Evolutionary conservation across 164 flowering plant species (phyloP), one percentile per base, ranked within the genome.

Genomic region (Amborella trichopoda): DNA sequence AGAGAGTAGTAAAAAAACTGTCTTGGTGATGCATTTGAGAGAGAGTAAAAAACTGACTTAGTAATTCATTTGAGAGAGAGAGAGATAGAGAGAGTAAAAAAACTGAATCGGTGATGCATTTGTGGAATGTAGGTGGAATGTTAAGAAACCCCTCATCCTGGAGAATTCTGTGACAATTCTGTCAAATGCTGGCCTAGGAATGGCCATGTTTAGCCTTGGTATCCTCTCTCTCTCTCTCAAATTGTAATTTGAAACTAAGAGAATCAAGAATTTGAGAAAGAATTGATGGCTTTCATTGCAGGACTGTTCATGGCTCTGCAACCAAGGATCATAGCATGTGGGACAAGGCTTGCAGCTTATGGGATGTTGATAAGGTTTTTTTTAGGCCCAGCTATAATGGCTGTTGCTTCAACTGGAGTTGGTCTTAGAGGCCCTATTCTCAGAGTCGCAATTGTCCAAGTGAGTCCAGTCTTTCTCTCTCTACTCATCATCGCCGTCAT

Each of bases 201-300:
- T 66, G 75, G 67, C 75, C 17, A 70, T 70, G 75, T 70, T 70
- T 44, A 66, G 71, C 47, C 59, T 70, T 5, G 70, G 74, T 70
- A 51, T 11, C 11, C 16, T 16, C 16, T 9, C 6, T 22, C 20
- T n/a, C 11, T 6, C 20, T 6, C 16, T 25, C 9, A 3, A 13
- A 28, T 26, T 36, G 13, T 14, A 1, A 23, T 32, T 18, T 45
- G 18, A 2, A 45, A 27, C 20, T 30, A 43, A 23, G 13, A 43
- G 12, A 17, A 8, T 6, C 1, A 23, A 43, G 16, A 43, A 41
- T 3, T 41, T 5, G 12, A 41, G 21, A 12, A 41, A 49, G 20
- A 1, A 22, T 14, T 37, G 41, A 37, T 37, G 41, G 19, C 10
- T 8, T 14, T 10, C n/a, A n/a, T 27, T 32, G 22, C 55, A 70